Conservation (phyloP, 352 stramenopile genomes). For the Globisporangium camurandrum region DNA sequence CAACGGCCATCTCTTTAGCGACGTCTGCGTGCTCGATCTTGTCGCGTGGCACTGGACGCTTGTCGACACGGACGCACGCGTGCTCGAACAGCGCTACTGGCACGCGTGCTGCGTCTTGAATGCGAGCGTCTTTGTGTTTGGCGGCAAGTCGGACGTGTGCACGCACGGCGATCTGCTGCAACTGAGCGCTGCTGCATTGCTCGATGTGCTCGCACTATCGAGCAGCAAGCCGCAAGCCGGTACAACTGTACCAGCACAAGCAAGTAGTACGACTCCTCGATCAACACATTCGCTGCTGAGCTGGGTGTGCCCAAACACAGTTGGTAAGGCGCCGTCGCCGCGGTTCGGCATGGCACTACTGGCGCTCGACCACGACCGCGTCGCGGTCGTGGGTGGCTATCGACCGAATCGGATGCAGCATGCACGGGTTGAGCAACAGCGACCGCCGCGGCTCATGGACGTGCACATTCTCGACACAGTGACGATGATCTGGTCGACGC, state of each 20-base stretch:
- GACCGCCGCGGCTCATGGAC: constrained; percentile 21
- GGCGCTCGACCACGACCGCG: constrained; percentile 27
- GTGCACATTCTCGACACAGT: constrained; percentile 41
- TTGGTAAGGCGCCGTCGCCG: constrained; percentile 37
- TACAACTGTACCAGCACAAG: no score
- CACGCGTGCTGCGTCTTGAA: constrained; percentile 26
- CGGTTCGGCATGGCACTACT: constrained; percentile 46
- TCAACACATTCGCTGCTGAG: constrained; percentile 2
- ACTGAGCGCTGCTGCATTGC: constrained; percentile 7
- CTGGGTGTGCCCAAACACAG: constrained; percentile 36
- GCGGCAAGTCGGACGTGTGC: constrained; percentile 49
- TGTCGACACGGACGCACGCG: constrained; percentile 18
- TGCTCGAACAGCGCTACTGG: constrained; percentile 37
- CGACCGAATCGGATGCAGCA: constrained; percentile 14
- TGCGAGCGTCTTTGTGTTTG: constrained; percentile 46
- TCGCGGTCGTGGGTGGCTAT: constrained; percentile 28
- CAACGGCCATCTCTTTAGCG: constrained; percentile 42
- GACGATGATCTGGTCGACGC: constrained; percentile 41
- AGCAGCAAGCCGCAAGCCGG: neutral
- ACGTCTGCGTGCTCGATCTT: constrained; percentile 41
- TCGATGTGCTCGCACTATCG: neutral
- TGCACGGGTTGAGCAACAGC: neutral
- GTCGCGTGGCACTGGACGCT: constrained; percentile 39
- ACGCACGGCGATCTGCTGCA: constrained; percentile 44
- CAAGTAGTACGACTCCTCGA: neutral